A percentile compares a stretch with the other conserved stretches of the same genome.
These are phyloP conservation scores for Apiospora kogelbergensis DNA, from an alignment of 2,329 filamentous ascomycete genomes.

Conservation along the genomic window DNA sequence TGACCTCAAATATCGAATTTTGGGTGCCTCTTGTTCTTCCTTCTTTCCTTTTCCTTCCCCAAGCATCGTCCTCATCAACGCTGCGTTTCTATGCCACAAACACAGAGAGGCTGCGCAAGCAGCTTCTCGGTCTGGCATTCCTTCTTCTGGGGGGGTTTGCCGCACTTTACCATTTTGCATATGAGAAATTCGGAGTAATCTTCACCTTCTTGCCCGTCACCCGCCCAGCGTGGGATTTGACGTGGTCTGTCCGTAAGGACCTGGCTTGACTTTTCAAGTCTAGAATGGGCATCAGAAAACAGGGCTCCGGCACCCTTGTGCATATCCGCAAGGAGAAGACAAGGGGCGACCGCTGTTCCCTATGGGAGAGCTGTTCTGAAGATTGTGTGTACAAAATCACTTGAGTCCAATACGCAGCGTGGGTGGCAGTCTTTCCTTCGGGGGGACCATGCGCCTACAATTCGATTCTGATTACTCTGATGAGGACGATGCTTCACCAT, in stretches of 20 bases:
- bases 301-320: slow-evolving; percentile 47
- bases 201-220: slow-evolving; percentile 57
- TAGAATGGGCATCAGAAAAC: slow-evolving; percentile 95
- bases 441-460: slow-evolving; percentile 47
- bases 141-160: slow-evolving; percentile 17
- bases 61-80: slow-evolving; percentile 86
- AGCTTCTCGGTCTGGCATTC: slow-evolving; percentile 32
- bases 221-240: slow-evolving; percentile 41
- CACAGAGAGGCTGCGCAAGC: slow-evolving; percentile 55
- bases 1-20: slow-evolving; percentile 8
- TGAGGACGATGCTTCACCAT: slow-evolving; percentile 71
- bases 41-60: slow-evolving; percentile 42
- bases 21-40: slow-evolving; percentile 23
- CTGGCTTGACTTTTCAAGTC: slow-evolving; percentile 74
- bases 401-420: slow-evolving; percentile 97
- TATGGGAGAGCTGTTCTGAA: slow-evolving; percentile 94
- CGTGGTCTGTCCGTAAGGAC: slow-evolving; percentile 78
- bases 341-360: slow-evolving; percentile 47
- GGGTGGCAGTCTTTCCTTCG: slow-evolving; percentile 35
- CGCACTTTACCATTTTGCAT: slow-evolving; percentile 53
- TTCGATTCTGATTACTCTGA: slow-evolving; percentile 94
- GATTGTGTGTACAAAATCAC: slow-evolving; percentile 77
- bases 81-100: slow-evolving; percentile 93
- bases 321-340: slow-evolving; percentile 35
- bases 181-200: slow-evolving; percentile 99